These are phyloP conservation scores for Gillenia trifoliata DNA, from an alignment of 306 rosid genomes.

Conservation along the genomic window DNA sequence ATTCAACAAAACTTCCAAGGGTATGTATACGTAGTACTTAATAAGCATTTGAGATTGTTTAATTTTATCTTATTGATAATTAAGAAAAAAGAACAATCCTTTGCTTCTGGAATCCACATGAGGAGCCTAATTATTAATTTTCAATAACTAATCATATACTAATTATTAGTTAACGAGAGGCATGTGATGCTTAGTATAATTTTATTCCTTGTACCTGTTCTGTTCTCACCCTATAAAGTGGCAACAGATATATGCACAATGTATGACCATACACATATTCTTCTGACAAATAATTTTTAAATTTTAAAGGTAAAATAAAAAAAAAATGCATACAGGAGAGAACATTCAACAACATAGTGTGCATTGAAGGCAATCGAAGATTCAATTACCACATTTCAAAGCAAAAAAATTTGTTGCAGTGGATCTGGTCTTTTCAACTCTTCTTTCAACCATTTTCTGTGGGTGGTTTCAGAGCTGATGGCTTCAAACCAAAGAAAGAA, in stretches of 20 bases:
- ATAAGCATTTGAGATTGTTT: not conserved
- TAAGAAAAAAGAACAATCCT: not conserved
- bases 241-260: not conserved
- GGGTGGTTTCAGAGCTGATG: not conserved
- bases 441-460: conserved; percentile 1
- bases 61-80: not conserved
- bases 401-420: conserved; percentile 3
- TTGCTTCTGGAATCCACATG: conserved; percentile 11
- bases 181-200: conserved; percentile 8
- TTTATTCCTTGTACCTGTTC: conserved; percentile 1
- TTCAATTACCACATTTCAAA: not conserved
- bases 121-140: not conserved
- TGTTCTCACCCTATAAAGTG: not conserved
- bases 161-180: not conserved
- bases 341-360: not conserved
- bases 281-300: not conserved
- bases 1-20: not conserved
- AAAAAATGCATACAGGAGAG: not conserved
- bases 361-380: conserved; percentile 6
- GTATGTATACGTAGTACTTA: not conserved
- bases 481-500: not conserved
- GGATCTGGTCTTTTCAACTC: conserved; percentile 4
- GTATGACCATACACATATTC: conserved; percentile 1
- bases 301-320: not conserved
- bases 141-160: not conserved